A percentile compares a stretch with the other conserved stretches of the same genome.
Evolutionary conservation across 345 rosid genomes (phyloP).

Genomic region (Pugionium cornutum): DNA sequence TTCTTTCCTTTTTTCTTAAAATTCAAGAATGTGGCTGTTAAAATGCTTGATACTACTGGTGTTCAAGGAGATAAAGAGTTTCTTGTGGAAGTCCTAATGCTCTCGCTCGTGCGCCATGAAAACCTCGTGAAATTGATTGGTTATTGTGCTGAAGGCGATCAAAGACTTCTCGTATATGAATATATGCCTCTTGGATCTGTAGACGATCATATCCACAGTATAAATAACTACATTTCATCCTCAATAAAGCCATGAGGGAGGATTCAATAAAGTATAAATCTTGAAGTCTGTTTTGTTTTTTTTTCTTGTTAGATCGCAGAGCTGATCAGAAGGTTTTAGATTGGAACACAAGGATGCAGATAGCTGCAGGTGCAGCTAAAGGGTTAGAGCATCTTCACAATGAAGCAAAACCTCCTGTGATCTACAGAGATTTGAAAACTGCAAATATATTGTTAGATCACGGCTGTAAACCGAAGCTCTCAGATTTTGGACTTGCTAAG

Average conservation of each 20-base stretch:
- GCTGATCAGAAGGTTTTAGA: conserved; percentile 47
- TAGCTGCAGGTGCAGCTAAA: conserved; percentile 64
- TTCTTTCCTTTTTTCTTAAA: background rate
- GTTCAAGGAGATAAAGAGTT: conserved; percentile 83
- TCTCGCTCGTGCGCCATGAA: conserved; percentile 63
- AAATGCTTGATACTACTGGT: conserved; percentile 59
- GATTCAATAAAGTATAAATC: background rate
- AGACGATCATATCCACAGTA: conserved; percentile 72
- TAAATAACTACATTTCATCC: background rate
- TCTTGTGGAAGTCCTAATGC: conserved; percentile 87
- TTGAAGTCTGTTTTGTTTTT: background rate
- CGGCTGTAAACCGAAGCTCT: conserved; percentile 55
- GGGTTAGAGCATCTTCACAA: conserved; percentile 62
- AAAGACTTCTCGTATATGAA: conserved; percentile 74
- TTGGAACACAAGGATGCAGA: conserved; percentile 66
- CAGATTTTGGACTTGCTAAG: conserved; percentile 80
- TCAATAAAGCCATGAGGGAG: background rate
- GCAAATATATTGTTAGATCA: conserved; percentile 59
- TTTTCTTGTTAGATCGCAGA: conserved; percentile 39
- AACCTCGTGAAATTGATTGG: conserved; percentile 74
- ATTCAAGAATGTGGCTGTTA: conserved; percentile 58
- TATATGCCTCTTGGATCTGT: conserved; percentile 69
- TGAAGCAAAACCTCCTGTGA: conserved; percentile 57
- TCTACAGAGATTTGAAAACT: conserved; percentile 65
- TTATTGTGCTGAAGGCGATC: conserved; percentile 72